These are phyloP conservation scores for Papiliotrema terrestris DNA, from an alignment of 1,284 basidiomycete genomes.

Conservation along the genomic window DNA sequence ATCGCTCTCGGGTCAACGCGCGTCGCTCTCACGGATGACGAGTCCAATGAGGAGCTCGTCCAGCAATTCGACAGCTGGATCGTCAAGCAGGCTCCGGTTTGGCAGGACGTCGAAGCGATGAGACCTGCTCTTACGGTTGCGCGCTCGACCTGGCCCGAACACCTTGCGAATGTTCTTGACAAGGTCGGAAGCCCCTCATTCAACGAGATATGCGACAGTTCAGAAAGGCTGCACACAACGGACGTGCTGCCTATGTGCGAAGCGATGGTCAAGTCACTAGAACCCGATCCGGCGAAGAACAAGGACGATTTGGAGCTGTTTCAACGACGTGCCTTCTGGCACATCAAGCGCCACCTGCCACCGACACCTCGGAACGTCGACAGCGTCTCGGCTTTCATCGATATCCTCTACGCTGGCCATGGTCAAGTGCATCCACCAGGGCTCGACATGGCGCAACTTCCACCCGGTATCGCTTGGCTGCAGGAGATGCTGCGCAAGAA, in stretches of 20 bases:
- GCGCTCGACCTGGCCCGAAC: not conserved
- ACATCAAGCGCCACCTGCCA: constrained; percentile 65
- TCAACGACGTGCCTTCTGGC: constrained; percentile 65
- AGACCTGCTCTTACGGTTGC: not conserved
- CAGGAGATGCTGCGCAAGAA: no score
- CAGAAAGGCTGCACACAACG: not conserved
- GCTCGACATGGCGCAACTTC: not conserved
- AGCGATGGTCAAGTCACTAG: not conserved
- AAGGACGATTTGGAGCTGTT: constrained; percentile 13
- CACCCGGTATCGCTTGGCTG: not conserved
- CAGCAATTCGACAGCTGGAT: not conserved
- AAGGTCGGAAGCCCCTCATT: not conserved
- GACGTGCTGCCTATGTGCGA: not conserved
- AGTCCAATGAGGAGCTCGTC: not conserved
- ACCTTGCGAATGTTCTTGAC: not conserved
- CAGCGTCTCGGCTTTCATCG: constrained; percentile 67
- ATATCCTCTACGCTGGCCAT: constrained; percentile 53
- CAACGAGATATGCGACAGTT: not conserved
- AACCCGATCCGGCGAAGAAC: not conserved
- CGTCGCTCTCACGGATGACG: not conserved
- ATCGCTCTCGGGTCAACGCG: not conserved
- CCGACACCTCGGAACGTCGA: constrained; percentile 53
- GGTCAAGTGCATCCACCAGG: constrained; percentile 6
- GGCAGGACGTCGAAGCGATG: not conserved
- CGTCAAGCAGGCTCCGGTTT: not conserved